Conservation (phyloP, 805 yeast species). For the Candida succiphila region DNA sequence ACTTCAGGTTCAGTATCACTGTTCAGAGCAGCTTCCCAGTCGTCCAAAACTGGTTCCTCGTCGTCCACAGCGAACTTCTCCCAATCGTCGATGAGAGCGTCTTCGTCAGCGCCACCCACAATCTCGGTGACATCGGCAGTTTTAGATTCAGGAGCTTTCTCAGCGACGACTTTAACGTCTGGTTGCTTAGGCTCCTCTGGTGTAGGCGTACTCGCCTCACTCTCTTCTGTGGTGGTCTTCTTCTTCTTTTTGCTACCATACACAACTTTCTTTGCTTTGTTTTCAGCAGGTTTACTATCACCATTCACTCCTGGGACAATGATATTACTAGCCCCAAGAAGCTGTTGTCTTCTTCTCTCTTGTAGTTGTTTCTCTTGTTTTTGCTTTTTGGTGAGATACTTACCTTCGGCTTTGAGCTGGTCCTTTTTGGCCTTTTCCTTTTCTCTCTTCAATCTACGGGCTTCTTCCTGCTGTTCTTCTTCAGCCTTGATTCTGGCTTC, state of each 20-base stretch:
- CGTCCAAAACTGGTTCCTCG: constrained; percentile 46
- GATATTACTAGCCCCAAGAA: constrained; percentile 65
- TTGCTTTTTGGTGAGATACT: constrained; percentile 86
- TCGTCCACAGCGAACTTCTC: constrained; percentile 59
- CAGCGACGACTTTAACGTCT: constrained; percentile 7
- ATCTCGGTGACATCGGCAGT: constrained; percentile 84
- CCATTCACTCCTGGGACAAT: constrained; percentile 62
- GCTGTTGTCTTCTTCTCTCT: constrained; percentile 83
- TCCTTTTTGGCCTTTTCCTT: constrained; percentile 76
- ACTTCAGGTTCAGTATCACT: constrained; percentile 25
- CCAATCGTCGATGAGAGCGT: constrained; percentile 76
- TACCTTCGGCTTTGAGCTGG: constrained; percentile 93
- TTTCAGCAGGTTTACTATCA: constrained; percentile 14
- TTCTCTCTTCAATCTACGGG: constrained; percentile 65
- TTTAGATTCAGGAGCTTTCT: constrained; percentile 36
- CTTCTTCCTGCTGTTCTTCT: constrained; percentile 55
- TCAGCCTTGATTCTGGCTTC: constrained; percentile 43
- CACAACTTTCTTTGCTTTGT: constrained; percentile 62
- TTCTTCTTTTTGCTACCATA: constrained; percentile 57
- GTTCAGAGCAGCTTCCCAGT: constrained; percentile 34
- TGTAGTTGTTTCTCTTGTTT: constrained; percentile 80
- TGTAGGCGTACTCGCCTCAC: constrained; percentile 15
- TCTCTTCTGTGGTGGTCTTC: constrained; percentile 21
- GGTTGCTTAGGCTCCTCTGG: constrained; percentile 8
- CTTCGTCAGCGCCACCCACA: constrained; percentile 38